Evolutionary conservation across 768 basidiomycete species (phyloP), one percentile per base, ranked within the genome.

Genomic region (Mrakia frigida): DNA sequence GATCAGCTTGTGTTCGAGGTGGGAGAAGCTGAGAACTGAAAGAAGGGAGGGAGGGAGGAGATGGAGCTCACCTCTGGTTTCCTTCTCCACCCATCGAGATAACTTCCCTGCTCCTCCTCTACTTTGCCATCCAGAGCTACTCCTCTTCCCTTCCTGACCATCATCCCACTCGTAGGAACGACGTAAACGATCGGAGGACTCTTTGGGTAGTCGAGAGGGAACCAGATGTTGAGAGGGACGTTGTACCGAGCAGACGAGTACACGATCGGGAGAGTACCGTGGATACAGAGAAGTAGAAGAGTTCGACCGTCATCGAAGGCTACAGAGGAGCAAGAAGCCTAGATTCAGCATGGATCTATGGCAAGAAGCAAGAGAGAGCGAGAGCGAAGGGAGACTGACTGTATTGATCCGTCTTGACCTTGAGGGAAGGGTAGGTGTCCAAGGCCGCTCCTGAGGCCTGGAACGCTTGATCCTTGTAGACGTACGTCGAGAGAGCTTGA

Each of bases 241-340:
- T 99, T 93, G 86, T 99, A 99, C 2, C 90, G 86, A 0, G 88
- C 84, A 1, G 86, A 84, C 69, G 91, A 87, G 85, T 89, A 96
- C 0, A 87, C 83, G 80, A 99, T 97, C 6, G 94, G 94, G 0
- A 99, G 86, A 6, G 98, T 88, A 14, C 97, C 97, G 81, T 97
- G 92, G 4, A 96, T 80, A 79, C 93, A 94, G 75, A 98, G 89
- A 37, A 99, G 87, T 25, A 98, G 87, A 81, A 95, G 93, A 0
- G 93, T 90, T 52, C 96, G 89, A 67, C 97, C 97, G 79, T 97
- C 93, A 83, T 99, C 94, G 84, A 92, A 94, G 0, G 92, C 93
- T 97, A 82, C 1, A 18, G 63, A 65, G 6, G 63, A 68, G 37
- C 43, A 21, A 43, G 37, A 2, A 6, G 25, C 33, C 16, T 33